These are phyloP conservation scores for Heterobasidion parviporum DNA, from an alignment of 1,284 basidiomycete species.

Conservation along the genomic window DNA sequence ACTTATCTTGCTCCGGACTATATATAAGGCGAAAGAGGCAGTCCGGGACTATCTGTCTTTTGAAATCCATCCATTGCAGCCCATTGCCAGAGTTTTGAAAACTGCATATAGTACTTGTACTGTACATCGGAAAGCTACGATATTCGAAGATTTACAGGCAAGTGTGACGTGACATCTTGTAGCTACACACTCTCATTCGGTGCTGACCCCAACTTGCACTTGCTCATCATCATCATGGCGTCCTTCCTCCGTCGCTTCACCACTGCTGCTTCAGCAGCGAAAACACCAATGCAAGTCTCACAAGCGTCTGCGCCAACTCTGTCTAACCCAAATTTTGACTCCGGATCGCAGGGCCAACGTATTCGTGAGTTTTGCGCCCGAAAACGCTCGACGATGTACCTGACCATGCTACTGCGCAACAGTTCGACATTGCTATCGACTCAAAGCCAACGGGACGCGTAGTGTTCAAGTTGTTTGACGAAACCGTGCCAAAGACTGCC, in stretches of 20 bases:
- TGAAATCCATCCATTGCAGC: not conserved
- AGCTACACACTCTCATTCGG: not conserved
- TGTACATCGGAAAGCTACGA: no score
- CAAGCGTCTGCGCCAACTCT: not conserved
- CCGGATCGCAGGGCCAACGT: not conserved
- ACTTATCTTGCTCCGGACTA: not conserved
- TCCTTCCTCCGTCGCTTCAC: not conserved
- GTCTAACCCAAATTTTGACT: not conserved
- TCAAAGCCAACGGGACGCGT: slow-evolving; percentile 3
- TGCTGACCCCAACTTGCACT: not conserved
- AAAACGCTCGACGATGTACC: not conserved
- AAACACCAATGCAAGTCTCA: not conserved
- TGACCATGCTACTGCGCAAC: not conserved
- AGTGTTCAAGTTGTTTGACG: slow-evolving; percentile 7
- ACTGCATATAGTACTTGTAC: not conserved
- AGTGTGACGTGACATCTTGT: not conserved
- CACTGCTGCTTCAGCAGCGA: not conserved
- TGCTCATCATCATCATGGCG: not conserved
- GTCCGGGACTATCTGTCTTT: not conserved
- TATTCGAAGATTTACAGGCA: not conserved
- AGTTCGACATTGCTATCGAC: slow-evolving; percentile 7
- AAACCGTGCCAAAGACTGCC: slow-evolving; percentile 5
- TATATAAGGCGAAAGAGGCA: not conserved
- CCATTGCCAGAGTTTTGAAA: not conserved
- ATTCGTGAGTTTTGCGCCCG: not conserved